Base-by-base conservation (phyloP, 2,329 filamentous ascomycete species). In the Beauveria asiatica region DNA sequence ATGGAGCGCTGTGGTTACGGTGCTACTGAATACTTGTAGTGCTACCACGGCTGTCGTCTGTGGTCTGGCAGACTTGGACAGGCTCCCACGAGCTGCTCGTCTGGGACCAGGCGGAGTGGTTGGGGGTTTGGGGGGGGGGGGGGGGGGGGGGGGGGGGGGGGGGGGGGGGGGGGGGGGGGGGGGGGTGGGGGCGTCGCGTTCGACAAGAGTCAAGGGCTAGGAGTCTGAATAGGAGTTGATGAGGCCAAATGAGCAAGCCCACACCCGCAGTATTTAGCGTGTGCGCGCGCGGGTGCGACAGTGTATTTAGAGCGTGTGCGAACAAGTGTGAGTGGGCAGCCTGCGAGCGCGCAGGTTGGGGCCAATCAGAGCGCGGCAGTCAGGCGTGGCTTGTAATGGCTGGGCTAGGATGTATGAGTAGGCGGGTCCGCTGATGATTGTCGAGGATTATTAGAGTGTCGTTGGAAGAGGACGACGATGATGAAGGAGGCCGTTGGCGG, bases 201-300 rank as follows among this genome's bases (percentile, higher is more conserved):
- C 39, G 52, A 55, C 52, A 55, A 23, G 17, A n/a, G 45, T n/a
- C 33, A 37, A 37, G 33, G 33, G 16, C 33, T 37, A 37, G 48
- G 48, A 45, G 19, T 45, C 44, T n/a, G 3, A 23, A 23, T 23
- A 21, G 48, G 30, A 27, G 53, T 46, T 23, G 27, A 33, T 5
- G n/a, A 55, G 23, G 41, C 41, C 41, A 45, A 55, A 55, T 55
- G 41, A 46, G 41, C 52, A 23, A 37, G 53, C 53, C 54, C 53
- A 46, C 54, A 57, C 55, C 45, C 56, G 56, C 56, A 58, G 56
- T 44, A 58, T 46, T 37, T 37, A 37, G 33, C 33, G 33, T 41
- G 57, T 59, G 48, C 17, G 39, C 49, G 57, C 57, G 57, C 57
- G 57, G 57, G 57, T 59, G 57, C 57, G 57, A 59, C 56, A 58